phyloP scores from a whole-genome alignment of 495 filamentous ascomycete species.

The Trichoderma virens region DNA sequence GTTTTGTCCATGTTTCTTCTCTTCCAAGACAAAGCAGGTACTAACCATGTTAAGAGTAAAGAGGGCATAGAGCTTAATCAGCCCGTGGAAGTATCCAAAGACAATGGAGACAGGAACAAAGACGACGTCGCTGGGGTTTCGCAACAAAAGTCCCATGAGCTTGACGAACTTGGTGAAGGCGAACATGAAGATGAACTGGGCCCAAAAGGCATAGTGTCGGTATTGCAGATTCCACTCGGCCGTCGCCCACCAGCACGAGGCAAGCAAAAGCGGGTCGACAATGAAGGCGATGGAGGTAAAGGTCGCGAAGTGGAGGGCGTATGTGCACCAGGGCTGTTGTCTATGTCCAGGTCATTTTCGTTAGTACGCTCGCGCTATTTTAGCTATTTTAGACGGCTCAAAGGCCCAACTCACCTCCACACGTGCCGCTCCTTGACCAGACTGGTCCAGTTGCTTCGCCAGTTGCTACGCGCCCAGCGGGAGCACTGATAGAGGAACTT shows the following conservation, averaged over 20 bases:
- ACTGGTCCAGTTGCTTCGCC: conserved; percentile 72
- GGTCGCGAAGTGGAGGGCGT: conserved; percentile 67
- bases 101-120: conserved; percentile 65
- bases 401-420: conserved; percentile 49
- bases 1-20: no score
- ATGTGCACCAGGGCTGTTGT: conserved; percentile 66
- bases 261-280: conserved; percentile 55
- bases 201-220: conserved; percentile 38
- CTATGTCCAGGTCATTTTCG: conserved; percentile 28
- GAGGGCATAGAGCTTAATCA: conserved; percentile 69
- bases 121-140: conserved; percentile 59
- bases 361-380: conserved; percentile 8
- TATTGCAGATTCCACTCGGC: conserved; percentile 33
- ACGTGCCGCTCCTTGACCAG: conserved; percentile 63
- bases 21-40: background rate
- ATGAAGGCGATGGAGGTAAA: conserved; percentile 63
- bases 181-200: conserved; percentile 44
- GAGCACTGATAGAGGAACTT: conserved; percentile 73
- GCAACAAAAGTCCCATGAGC: conserved; percentile 62
- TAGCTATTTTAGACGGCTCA: background rate
- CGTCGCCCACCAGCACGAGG: conserved; percentile 42
- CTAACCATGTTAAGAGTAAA: conserved; percentile 63
- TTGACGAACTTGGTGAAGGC: conserved; percentile 69
- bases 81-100: conserved; percentile 70
- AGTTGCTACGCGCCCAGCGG: conserved; percentile 76